phyloP scores from a whole-genome alignment of 371 early-diverging fungal genomes.

The Apophysomyces ossiformis region DNA sequence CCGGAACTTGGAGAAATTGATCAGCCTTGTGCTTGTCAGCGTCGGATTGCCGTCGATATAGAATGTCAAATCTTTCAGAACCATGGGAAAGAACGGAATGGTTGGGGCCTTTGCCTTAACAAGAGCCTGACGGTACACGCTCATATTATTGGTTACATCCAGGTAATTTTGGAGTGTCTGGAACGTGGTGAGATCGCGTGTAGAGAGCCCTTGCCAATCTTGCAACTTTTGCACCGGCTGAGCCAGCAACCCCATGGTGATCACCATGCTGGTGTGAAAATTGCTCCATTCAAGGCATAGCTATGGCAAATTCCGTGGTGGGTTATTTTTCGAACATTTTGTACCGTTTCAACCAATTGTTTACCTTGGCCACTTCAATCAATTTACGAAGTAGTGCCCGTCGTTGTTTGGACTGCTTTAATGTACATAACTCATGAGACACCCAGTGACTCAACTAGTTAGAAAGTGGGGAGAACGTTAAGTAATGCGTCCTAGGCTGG shows the following conservation, averaged over 20 bases:
- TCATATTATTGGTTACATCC: slow-evolving; percentile 51
- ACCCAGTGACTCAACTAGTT: slow-evolving; percentile 78
- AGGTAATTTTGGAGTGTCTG: slow-evolving; percentile 33
- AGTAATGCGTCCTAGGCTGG: too few species aligned
- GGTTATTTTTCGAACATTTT: neutral
- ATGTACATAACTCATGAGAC: slow-evolving; percentile 40
- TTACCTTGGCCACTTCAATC: slow-evolving; percentile 52
- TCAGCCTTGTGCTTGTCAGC: slow-evolving; percentile 17
- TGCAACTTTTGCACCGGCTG: slow-evolving; percentile 33
- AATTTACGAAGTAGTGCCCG: slow-evolving; percentile 36
- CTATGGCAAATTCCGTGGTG: slow-evolving; percentile 16
- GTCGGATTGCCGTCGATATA: slow-evolving; percentile 49
- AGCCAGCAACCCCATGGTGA: slow-evolving; percentile 43
- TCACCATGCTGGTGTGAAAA: slow-evolving; percentile 54
- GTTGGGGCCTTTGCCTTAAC: slow-evolving; percentile 31
- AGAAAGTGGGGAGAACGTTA: neutral
- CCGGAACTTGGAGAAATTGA: slow-evolving; percentile 39
- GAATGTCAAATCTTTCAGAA: slow-evolving; percentile 50
- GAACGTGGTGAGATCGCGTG: slow-evolving; percentile 37
- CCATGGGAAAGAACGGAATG: slow-evolving; percentile 49
- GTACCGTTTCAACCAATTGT: neutral
- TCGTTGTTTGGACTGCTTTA: slow-evolving; percentile 30
- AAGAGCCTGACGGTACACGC: slow-evolving; percentile 43
- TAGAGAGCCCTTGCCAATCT: slow-evolving; percentile 41
- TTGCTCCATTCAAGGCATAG: slow-evolving; percentile 48